Conservation (phyloP, 2,329 filamentous ascomycete genomes). For the Curvularia eragrostidis region DNA sequence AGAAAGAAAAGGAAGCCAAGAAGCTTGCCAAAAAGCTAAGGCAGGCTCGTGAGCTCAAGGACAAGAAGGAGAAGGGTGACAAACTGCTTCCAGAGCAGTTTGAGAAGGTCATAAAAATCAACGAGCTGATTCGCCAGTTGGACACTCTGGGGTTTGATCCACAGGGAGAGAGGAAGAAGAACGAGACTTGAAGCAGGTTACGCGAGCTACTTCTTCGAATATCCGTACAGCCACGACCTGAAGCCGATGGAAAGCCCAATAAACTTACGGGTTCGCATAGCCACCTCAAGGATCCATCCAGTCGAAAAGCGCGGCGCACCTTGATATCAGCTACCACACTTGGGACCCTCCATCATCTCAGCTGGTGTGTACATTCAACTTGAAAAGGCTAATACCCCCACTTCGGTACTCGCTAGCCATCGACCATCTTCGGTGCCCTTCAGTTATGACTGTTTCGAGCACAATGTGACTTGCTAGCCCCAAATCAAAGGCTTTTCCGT, state of each 20-base stretch:
- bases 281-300: not conserved
- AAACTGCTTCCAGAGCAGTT: constrained; percentile 90
- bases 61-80: constrained; percentile 88
- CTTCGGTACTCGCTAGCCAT: not conserved
- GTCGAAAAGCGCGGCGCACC: not conserved
- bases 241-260: not conserved
- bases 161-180: constrained; percentile 73
- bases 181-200: constrained; percentile 34
- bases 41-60: constrained; percentile 87
- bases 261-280: not conserved
- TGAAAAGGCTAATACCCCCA: not conserved
- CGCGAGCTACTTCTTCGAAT: not conserved
- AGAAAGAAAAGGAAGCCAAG: constrained; percentile 90
- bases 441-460: not conserved
- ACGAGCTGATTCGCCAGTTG: constrained; percentile 87
- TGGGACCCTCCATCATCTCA: not conserved
- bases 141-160: constrained; percentile 83
- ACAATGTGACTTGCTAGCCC: not conserved
- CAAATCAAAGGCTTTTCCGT: not conserved
- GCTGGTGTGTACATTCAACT: not conserved
- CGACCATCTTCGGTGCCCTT: not conserved
- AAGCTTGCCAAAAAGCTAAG: constrained; percentile 94
- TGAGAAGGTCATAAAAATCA: constrained; percentile 96
- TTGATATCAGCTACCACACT: not conserved
- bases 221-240: not conserved